Evolutionary conservation across 1,284 basidiomycete species (phyloP), one percentile per base, ranked within the genome.

Genomic region (Trametes versicolor): DNA sequence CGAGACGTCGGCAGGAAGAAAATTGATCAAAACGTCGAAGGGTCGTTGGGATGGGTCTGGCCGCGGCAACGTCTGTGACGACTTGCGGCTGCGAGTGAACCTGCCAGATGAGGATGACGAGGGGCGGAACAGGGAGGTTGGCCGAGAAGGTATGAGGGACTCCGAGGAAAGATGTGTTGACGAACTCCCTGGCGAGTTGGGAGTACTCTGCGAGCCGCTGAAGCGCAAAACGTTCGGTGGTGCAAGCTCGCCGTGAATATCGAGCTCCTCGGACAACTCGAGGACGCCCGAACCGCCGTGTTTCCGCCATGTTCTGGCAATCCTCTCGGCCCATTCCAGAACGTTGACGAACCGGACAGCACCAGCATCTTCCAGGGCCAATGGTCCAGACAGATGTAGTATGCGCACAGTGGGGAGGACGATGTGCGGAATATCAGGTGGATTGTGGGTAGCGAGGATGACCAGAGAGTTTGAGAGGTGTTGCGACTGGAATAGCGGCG

Each of bases 301-400:
- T 48, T 75, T 75, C 2, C 83, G 78, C 85, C 85, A 88, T 0
- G 78, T 54, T 21, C 78, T 76, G 0, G 82, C 83, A 13, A 87
- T 79, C 32, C 81, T 81, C 63, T 85, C 83, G 0, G 86, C 87
- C 71, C 84, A 83, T 52, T 87, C 84, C 23, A 87, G 76, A 2
- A 85, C 72, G 58, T 76, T 75, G n/a, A 84, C 82, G 63, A 88
- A 81, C 10, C 82, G 80, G 8, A 85, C 74, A 0, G 86, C 84
- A 43, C 83, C 83, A 1, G 79, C 73, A 51, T 82, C 80, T 58
- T 85, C 82, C 15, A 82, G 75, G 12, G 76, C 79, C 15, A 85
- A 76, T 0, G 84, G 82, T 0, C 75, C 62, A 2, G 76, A 67
- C 13, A 88, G 80, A 23, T 78, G 82, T 5, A 88, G 78, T 60